Base-by-base conservation (phyloP, 2,329 filamentous ascomycete species). In the Ascosphaera aggregata region DNA sequence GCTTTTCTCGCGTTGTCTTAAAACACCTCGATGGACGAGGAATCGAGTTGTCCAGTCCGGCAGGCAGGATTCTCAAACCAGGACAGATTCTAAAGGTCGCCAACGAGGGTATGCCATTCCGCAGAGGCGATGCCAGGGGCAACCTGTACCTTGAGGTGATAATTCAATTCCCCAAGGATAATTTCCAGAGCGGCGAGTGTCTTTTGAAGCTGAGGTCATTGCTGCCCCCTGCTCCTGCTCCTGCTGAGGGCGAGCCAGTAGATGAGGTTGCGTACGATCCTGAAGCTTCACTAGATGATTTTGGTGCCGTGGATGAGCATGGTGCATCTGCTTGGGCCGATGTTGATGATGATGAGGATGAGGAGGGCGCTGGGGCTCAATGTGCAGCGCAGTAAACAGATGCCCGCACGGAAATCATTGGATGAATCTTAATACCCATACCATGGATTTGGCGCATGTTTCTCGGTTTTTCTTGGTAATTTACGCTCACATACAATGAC, bases 91-190 rank as follows among this genome's bases (percentile, higher is more conserved):
- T 98, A 48, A 93, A 84, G 63, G 64, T 98, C 1, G 58, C 67
- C 2, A 84, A 82, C 18, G 89, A 98, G 61, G 89, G 89, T 43
- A 98, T 98, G 89, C 89, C 89, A 2, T 58, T 76, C 48, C 94
- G 94, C 67, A 74, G 76, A 41, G 80, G 76, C 45, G 89, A 98
- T 31, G 52, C 62, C 3, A 82, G 73, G 53, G 89, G 89, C 34
- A 84, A 95, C 51, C 63, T 98, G 15, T 98, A 86, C 58, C 65
- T 98, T 34, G 63, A 79, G 30, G 76, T 94, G 45, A 76, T 89
- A 49, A 69, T 98, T 44, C 70, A 81, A 40, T 95, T 95, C 62
- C 89, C 89, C 2, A 73, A 85, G 48, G 74, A 86, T 49, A 79
- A 74, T 18, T 95, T 84, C 82, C 63, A 85, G 30, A 64, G 70